Conservation (phyloP, 371 early-diverging fungal species). For the Mortierella sp. region DNA sequence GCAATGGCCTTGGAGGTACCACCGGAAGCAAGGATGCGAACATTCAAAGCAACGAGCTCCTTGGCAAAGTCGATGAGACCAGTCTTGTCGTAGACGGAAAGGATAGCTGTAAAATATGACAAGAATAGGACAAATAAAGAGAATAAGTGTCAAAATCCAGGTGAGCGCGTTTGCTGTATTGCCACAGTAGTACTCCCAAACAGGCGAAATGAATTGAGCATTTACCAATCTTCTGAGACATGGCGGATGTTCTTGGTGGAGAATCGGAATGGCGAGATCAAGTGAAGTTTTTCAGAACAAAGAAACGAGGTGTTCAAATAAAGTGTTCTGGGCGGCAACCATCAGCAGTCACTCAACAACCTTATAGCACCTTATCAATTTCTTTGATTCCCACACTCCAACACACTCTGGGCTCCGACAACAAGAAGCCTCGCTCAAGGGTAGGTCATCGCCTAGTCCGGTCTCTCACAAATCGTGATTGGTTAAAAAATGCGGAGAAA, state of each 20-base stretch:
- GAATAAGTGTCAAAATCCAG: not conserved
- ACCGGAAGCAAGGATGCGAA: conserved; percentile 94
- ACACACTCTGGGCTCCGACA: not conserved
- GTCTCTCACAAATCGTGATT: not conserved
- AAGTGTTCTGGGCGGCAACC: not conserved
- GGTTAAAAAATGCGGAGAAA: conserved; percentile 15
- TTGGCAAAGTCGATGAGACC: conserved; percentile 92
- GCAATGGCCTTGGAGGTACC: conserved; percentile 94
- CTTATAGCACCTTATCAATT: not conserved
- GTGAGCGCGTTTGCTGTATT: not conserved
- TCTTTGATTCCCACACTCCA: not conserved
- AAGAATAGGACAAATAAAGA: not conserved
- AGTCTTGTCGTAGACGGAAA: conserved; percentile 98
- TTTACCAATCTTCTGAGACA: conserved; percentile 56
- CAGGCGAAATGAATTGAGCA: not conserved
- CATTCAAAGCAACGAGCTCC: conserved; percentile 79
- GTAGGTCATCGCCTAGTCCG: not conserved
- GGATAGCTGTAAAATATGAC: conserved; percentile 73
- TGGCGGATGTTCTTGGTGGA: conserved; percentile 19
- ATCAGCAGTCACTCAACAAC: conserved; percentile 23
- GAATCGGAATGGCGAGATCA: conserved; percentile 15
- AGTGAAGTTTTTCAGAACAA: conserved; percentile 3
- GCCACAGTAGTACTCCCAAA: not conserved
- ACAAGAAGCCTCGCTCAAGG: not conserved
- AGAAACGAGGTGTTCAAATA: not conserved